These are phyloP conservation scores for Globisporangium orthogonon DNA, from an alignment of 352 stramenopile genomes.

Conservation along the genomic window DNA sequence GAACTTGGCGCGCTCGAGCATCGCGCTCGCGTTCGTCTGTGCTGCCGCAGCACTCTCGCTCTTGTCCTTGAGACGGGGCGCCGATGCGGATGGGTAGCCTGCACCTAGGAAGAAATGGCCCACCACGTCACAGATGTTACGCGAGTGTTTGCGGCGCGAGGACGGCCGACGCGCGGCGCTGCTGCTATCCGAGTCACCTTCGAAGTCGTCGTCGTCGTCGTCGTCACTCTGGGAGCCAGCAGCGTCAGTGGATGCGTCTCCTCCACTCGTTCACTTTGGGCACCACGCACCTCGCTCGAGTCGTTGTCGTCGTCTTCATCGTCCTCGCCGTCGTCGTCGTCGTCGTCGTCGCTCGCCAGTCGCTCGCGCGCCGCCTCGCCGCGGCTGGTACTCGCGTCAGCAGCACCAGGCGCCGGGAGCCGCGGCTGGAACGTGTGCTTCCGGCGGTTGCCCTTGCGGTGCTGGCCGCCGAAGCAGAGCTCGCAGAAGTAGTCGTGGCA, in stretches of 20 bases:
- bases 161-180: slow-evolving; percentile 23
- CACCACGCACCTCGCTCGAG: slow-evolving; percentile 10
- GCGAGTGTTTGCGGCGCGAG: slow-evolving; percentile 24
- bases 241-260: background rate
- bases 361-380: slow-evolving; percentile 6
- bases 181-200: slow-evolving; percentile 31
- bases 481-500: slow-evolving; percentile 88
- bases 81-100: slow-evolving; percentile 20
- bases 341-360: background rate
- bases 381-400: background rate
- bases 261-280: no score
- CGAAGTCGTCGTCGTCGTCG: slow-evolving; percentile 31
- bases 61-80: slow-evolving; percentile 9
- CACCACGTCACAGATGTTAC: slow-evolving; percentile 89
- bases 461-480: slow-evolving; percentile 76
- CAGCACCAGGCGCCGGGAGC: slow-evolving; percentile 13
- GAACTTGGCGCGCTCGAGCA: slow-evolving; percentile 92
- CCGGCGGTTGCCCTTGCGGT: slow-evolving; percentile 78
- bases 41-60: background rate
- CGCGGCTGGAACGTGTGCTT: slow-evolving; percentile 73
- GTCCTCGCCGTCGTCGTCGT: slow-evolving; percentile 9
- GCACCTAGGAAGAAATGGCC: slow-evolving; percentile 81
- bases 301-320: slow-evolving; percentile 12
- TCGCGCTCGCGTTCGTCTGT: slow-evolving; percentile 15
- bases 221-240: slow-evolving; percentile 3